Percentiles rank a stretch among this genome's conserved stretches.
These are phyloP conservation scores for Talaromyces wortmannii DNA, from an alignment of 495 filamentous ascomycete genomes.

Conservation along the genomic window DNA sequence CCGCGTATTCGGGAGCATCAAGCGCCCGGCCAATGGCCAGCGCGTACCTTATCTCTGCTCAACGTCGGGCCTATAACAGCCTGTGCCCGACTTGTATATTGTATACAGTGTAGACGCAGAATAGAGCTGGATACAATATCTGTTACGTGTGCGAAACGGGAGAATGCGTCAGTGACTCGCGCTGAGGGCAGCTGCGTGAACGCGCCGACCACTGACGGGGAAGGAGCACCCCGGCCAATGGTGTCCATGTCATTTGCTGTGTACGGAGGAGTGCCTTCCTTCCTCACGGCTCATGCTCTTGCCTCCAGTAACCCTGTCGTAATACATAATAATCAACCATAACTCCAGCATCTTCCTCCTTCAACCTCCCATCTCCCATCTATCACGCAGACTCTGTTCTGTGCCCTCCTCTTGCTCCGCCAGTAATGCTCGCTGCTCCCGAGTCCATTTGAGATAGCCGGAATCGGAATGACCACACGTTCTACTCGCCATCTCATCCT, in stretches of 20 bases:
- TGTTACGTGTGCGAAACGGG: constrained; percentile 22
- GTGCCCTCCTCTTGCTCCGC: too few species aligned
- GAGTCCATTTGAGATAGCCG: background rate
- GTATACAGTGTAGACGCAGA: background rate
- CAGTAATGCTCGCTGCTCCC: too few species aligned
- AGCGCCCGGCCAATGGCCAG: constrained; percentile 16
- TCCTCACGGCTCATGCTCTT: too few species aligned
- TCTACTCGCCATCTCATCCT: constrained; percentile 24
- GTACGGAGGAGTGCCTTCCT: too few species aligned
- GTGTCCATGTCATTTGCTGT: too few species aligned
- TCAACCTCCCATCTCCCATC: too few species aligned
- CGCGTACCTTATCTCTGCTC: constrained; percentile 12
- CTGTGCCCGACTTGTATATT: background rate
- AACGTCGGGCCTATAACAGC: background rate
- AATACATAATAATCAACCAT: too few species aligned
- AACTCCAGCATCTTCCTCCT: too few species aligned
- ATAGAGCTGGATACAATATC: constrained; percentile 4
- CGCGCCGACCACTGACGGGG: background rate
- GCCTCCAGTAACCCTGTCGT: too few species aligned
- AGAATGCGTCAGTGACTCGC: too few species aligned
- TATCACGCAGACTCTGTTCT: too few species aligned
- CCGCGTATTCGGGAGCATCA: background rate
- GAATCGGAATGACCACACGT: constrained; percentile 23
- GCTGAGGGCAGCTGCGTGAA: background rate
- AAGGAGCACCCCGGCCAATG: too few species aligned